Evolutionary conservation across 1,139 yeast species (phyloP).

Genomic region (Pichia sp.): DNA sequence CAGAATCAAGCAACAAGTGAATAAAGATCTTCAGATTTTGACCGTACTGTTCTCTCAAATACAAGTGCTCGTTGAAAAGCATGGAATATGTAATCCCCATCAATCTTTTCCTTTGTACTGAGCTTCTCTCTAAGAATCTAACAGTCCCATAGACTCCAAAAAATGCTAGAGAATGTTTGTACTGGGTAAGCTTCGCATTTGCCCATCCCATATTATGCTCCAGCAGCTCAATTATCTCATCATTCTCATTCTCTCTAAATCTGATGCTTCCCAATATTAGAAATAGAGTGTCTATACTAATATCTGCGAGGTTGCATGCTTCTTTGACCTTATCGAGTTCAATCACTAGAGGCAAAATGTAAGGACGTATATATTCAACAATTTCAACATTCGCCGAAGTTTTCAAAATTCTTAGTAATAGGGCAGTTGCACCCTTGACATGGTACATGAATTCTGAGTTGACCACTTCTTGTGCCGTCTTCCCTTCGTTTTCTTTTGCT

Average conservation of each 20-base stretch:
- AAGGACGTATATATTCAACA: constrained; percentile 33
- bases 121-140: constrained; percentile 52
- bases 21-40: constrained; percentile 74
- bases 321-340: constrained; percentile 67
- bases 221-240: constrained; percentile 43
- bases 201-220: constrained; percentile 36
- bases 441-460: constrained; percentile 41
- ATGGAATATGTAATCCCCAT: constrained; percentile 46
- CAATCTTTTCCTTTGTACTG: constrained; percentile 43
- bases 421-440: constrained; percentile 31
- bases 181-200: constrained; percentile 57
- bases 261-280: constrained; percentile 23
- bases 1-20: constrained; percentile 63
- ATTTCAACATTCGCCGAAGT: constrained; percentile 38
- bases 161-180: constrained; percentile 59
- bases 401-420: constrained; percentile 31
- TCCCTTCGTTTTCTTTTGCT: constrained; percentile 17
- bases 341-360: constrained; percentile 67
- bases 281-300: constrained; percentile 25
- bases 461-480: constrained; percentile 40
- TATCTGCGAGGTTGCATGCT: constrained; percentile 67
- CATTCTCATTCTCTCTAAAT: constrained; percentile 18
- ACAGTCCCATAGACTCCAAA: constrained; percentile 71
- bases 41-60: constrained; percentile 73
- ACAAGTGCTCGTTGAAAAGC: constrained; percentile 59